Percentiles rank a stretch among this genome's conserved stretches.
These are phyloP conservation scores for Penicillium turbatum DNA, from an alignment of 495 filamentous ascomycete species.

Conservation along the genomic window DNA sequence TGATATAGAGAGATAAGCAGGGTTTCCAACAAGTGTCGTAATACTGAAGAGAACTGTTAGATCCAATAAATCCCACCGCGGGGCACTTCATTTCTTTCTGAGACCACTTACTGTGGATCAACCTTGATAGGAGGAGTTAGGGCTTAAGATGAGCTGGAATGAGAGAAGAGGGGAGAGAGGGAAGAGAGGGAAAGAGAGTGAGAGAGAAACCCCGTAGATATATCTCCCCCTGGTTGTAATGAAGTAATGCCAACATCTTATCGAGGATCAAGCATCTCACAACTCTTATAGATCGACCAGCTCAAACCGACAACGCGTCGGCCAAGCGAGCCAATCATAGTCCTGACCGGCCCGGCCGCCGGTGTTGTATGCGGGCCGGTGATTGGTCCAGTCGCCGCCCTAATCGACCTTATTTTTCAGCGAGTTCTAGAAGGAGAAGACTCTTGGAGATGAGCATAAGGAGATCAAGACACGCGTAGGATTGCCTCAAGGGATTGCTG, in stretches of 20 bases:
- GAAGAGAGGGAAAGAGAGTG: background rate
- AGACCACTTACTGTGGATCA: conserved; percentile 24
- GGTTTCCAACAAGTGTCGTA: background rate
- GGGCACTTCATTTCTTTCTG: conserved; percentile 15
- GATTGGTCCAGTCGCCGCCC: conserved; percentile 15
- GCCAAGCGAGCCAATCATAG: conserved; percentile 20
- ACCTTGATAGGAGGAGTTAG: conserved; percentile 8
- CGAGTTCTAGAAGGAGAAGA: conserved; percentile 6
- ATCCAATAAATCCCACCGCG: conserved; percentile 20
- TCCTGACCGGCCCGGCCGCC: conserved; percentile 22
- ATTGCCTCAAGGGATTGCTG: conserved; percentile 21
- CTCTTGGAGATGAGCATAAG: conserved; percentile 19
- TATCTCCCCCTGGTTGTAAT: background rate
- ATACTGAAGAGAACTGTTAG: conserved; percentile 15
- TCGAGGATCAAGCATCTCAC: conserved; percentile 8
- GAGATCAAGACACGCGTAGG: conserved; percentile 14
- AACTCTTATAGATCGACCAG: conserved; percentile 23
- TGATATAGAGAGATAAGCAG: background rate
- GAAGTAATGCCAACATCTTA: conserved; percentile 24
- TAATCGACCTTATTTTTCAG: conserved; percentile 24
- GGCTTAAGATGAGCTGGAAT: background rate
- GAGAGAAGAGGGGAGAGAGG: background rate
- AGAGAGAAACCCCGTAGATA: conserved; percentile 3
- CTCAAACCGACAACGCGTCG: conserved; percentile 15
- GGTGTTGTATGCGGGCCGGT: conserved; percentile 16